Percentiles rank a stretch among this genome's conserved stretches.
phyloP scores from a whole-genome alignment of 2,329 filamentous ascomycete species.

The Periconia sp. region DNA sequence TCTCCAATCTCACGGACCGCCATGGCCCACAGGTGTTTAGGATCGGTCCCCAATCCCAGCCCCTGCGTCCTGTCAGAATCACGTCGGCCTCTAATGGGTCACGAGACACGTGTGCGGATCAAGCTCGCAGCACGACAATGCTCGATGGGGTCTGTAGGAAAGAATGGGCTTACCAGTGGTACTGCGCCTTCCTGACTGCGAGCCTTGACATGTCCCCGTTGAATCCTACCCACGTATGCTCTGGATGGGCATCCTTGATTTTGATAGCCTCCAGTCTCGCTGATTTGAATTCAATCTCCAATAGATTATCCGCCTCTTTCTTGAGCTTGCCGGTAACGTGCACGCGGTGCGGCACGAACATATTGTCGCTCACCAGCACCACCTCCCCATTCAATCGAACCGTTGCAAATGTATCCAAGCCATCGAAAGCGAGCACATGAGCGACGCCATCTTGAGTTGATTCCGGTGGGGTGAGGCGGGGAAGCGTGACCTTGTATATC shows the following conservation, averaged over 20 bases:
- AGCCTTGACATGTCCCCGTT: slow-evolving; percentile 56
- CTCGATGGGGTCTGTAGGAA: background rate
- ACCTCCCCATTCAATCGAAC: slow-evolving; percentile 57
- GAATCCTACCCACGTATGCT: slow-evolving; percentile 58
- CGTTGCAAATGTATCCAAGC: slow-evolving; percentile 65
- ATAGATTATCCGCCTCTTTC: slow-evolving; percentile 42
- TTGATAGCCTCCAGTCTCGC: slow-evolving; percentile 56
- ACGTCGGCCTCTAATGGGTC: background rate
- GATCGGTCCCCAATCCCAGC: slow-evolving; percentile 55
- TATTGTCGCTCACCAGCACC: slow-evolving; percentile 62
- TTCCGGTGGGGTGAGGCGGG: slow-evolving; percentile 9
- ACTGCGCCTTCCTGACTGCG: slow-evolving; percentile 56
- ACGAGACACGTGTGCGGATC: too few species aligned
- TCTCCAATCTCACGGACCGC: slow-evolving; percentile 71
- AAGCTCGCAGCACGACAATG: too few species aligned
- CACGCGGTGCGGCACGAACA: slow-evolving; percentile 63
- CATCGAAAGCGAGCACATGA: slow-evolving; percentile 61
- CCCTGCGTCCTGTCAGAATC: slow-evolving; percentile 30
- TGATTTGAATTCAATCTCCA: slow-evolving; percentile 62
- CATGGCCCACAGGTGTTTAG: slow-evolving; percentile 59
- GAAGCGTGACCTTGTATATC: slow-evolving; percentile 49
- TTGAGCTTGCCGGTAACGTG: slow-evolving; percentile 51
- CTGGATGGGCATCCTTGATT: slow-evolving; percentile 56
- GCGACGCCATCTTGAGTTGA: slow-evolving; percentile 26
- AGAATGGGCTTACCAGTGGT: slow-evolving; percentile 45